phyloP scores from a whole-genome alignment of 352 stramenopile species.

The Plasmopara viticola region DNA sequence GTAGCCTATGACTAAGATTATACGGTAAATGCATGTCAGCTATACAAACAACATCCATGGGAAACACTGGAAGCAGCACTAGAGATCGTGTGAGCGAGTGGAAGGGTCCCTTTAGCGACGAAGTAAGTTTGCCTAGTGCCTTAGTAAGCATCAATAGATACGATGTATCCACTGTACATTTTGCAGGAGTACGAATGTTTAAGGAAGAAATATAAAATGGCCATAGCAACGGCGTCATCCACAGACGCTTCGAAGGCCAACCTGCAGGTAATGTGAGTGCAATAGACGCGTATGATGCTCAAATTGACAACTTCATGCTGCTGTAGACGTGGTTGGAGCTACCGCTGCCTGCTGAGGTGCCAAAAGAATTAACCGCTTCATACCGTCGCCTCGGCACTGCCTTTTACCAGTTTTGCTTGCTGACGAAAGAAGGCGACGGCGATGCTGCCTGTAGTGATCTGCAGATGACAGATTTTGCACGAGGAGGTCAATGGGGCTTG shows the following conservation, averaged over 20 bases:
- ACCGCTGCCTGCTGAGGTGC: conserved; percentile 19
- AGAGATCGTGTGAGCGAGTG: conserved; percentile 26
- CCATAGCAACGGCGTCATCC: conserved; percentile 17
- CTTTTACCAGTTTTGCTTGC: conserved; percentile 54
- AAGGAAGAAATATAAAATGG: conserved; percentile 36
- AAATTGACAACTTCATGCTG: conserved; percentile 3
- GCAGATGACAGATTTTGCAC: conserved; percentile 46
- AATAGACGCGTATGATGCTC: neutral
- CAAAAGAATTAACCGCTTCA: conserved; percentile 21
- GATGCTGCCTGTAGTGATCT: conserved; percentile 13
- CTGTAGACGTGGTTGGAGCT: conserved; percentile 43
- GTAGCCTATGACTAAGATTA: no score
- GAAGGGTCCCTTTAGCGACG: conserved; percentile 80
- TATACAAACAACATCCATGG: conserved; percentile 20
- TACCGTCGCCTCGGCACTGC: conserved; percentile 28
- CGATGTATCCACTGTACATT: neutral
- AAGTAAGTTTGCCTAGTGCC: conserved; percentile 21
- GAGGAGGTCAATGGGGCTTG: conserved; percentile 39
- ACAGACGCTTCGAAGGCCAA: conserved; percentile 22
- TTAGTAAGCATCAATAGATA: neutral
- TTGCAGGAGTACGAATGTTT: conserved; percentile 65
- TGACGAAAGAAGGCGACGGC: conserved; percentile 22
- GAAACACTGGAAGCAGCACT: conserved; percentile 25
- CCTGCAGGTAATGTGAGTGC: conserved; percentile 32
- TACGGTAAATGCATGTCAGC: no score